Base-by-base conservation (phyloP, 257 asterid species). In the Petunia secreta region DNA sequence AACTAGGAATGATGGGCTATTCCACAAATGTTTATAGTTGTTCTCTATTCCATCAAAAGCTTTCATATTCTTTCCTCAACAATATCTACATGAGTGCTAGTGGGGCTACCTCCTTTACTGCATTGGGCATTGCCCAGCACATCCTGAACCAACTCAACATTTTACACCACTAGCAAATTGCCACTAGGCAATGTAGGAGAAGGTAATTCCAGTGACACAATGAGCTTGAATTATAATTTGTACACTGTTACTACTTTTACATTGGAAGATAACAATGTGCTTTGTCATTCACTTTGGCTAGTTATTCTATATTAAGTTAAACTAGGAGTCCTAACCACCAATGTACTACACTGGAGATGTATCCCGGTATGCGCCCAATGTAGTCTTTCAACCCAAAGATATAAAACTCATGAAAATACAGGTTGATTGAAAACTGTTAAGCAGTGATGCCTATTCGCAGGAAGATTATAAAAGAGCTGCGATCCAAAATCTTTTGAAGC, bases 381-480 rank as follows among this genome's bases (percentile, higher is more conserved):
- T 34, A 73, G 77, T 50, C 77, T 50, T 60, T 10, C 25, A 50
- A 71, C 44, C 43, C 77, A 46, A 16, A 69, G 43, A 69, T 9
- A 25, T 44, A 46, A 69, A 44, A 69, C 1, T 2, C 36, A 50
- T 50, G 60, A 71, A 48, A 71, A 71, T 9, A 46, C 36, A 71
- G 48, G 77, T 71, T 34, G 77, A 71, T 50, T 48, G 62, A 6
- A 6, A 46, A 69, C 40, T 16, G 57, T 69, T 9, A 46, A 50
- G 50, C 43, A 34, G 62, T 50, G 36, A 16, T 48, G 59, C 44
- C 25, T 71, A 50, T 71, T 71, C 62, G 14, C 77, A 34, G 13
- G 77, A 71, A 50, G 77, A 73, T 73, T 50, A 50, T 71, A 48
- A 6, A 71, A 71, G 77, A 36, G 36, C 62, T 50, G 34, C 50